These are phyloP conservation scores for Kappamyces sp. DNA, from an alignment of 192 early-diverging fungal genomes.

Conservation along the genomic window DNA sequence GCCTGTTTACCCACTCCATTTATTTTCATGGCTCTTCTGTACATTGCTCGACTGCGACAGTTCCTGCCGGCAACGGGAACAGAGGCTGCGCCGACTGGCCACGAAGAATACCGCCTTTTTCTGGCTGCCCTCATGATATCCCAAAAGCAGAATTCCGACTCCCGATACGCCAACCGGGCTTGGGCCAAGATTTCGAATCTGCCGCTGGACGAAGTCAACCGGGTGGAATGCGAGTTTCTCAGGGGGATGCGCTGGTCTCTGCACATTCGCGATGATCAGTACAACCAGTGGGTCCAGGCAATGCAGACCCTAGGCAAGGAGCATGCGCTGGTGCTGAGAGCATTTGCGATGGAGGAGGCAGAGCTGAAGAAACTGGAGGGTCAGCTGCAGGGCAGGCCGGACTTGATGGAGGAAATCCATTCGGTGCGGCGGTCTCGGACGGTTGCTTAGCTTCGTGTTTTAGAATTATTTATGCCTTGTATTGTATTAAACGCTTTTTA, in stretches of 20 bases:
- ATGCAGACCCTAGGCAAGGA: slow-evolving; percentile 27
- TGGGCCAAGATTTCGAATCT: slow-evolving; percentile 80
- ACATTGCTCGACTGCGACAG: slow-evolving; percentile 33
- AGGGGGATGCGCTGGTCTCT: slow-evolving; percentile 56
- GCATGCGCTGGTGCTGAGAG: slow-evolving; percentile 15
- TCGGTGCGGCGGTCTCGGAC: slow-evolving; percentile 4
- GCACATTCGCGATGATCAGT: slow-evolving; percentile 26
- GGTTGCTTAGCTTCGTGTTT: neutral
- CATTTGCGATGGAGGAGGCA: neutral
- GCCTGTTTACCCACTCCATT: slow-evolving; percentile 19
- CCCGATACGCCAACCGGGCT: slow-evolving; percentile 73
- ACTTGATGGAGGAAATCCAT: slow-evolving; percentile 13
- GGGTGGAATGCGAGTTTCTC: slow-evolving; percentile 75
- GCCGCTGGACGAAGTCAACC: slow-evolving; percentile 68
- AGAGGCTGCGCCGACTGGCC: slow-evolving; percentile 30
- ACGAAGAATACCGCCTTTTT: slow-evolving; percentile 76
- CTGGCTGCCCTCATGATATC: slow-evolving; percentile 75
- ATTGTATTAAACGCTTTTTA: slow-evolving; percentile 1
- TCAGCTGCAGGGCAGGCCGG: neutral
- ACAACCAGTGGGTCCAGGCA: slow-evolving; percentile 25
- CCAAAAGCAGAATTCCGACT: slow-evolving; percentile 81
- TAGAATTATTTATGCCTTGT: slow-evolving; percentile 2
- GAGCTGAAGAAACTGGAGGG: slow-evolving; percentile 5
- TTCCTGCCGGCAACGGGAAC: slow-evolving; percentile 10
- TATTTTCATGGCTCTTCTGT: slow-evolving; percentile 30